Base-by-base conservation (phyloP, 805 yeast genomes). In the Cyberlindnera mississippiensis region DNA sequence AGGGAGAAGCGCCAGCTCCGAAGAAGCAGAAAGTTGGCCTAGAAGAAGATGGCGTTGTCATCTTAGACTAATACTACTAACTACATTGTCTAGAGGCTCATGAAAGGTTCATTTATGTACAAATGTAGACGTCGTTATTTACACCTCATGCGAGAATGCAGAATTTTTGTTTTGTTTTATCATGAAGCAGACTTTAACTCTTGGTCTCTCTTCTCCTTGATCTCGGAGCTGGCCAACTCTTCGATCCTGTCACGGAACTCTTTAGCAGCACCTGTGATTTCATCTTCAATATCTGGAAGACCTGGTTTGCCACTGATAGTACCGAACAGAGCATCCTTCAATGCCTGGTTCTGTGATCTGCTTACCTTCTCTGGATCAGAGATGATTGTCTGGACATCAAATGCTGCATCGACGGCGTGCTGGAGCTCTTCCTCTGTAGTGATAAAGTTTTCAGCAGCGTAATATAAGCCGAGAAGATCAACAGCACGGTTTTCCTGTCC, bases 381-480 rank as follows among this genome's bases (percentile, higher is more conserved):
- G n/a, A 26, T 20, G 24, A 20, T 20, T 20, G 24, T 20, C 24
- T 20, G 24, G 24, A 20, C 24, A 20, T 20, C 24, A 59, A 82
- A 76, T 37, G 87, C 81, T 41, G 69, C 69, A 37, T 72, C 75
- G 33, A 85, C 75, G 39, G 81, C 77, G 16, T 62, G 66, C 33
- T 73, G 75, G 46, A 85, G 70, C 60, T 78, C 79, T 37, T 71
- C 75, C 61, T 85, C 95, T 24, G 82, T 82, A 30, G 86, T 77
- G 52, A 88, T 85, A 63, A 78, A 89, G 33, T 73, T 69, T 20
- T 75, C 72, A 1, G 91, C 68, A 3, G 80, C 75, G 55, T 87
- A 87, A 62, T 85, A 88, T 40, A 90, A 71, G 50, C 76, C 82
- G 45, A 90, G 66, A 36, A 89, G 63, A 36, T 74, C 68, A 30